Evolutionary conservation across 352 stramenopile genomes (phyloP).

Genomic region (Pythium aphanidermatum): DNA sequence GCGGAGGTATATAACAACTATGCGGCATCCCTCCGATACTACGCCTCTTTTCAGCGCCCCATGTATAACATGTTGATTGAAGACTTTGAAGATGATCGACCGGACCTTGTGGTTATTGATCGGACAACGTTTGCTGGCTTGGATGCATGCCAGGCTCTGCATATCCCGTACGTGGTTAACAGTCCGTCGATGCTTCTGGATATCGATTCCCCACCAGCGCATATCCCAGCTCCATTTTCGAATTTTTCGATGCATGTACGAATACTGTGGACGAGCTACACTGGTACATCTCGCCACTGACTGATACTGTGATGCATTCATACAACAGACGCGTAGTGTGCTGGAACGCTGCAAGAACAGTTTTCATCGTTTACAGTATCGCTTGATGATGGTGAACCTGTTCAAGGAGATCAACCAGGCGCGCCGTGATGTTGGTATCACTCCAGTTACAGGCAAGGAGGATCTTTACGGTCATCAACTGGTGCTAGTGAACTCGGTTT

Average conservation of each 20-base stretch:
- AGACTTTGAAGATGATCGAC: slow-evolving; percentile 56
- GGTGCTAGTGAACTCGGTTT: slow-evolving; percentile 77
- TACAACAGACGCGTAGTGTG: slow-evolving; percentile 70
- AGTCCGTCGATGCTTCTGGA: slow-evolving; percentile 76
- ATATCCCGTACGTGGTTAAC: slow-evolving; percentile 78
- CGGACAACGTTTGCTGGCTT: slow-evolving; percentile 80
- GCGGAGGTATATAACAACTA: slow-evolving; percentile 66
- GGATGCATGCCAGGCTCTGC: slow-evolving; percentile 51
- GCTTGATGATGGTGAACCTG: slow-evolving; percentile 47
- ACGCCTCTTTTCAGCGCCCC: slow-evolving; percentile 71
- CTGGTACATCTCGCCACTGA: slow-evolving; percentile 2
- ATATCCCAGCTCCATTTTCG: slow-evolving; percentile 77
- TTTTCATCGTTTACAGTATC: slow-evolving; percentile 69
- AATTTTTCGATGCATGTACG: slow-evolving; percentile 72
- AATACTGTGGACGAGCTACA: slow-evolving; percentile 9
- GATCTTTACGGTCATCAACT: slow-evolving; percentile 50
- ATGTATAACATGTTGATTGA: slow-evolving; percentile 62
- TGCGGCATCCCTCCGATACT: slow-evolving; percentile 53
- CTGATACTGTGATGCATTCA: no score
- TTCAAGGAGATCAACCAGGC: slow-evolving; percentile 65
- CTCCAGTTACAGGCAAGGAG: slow-evolving; percentile 39
- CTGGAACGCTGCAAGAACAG: slow-evolving; percentile 77
- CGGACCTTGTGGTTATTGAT: slow-evolving; percentile 67
- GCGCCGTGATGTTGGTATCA: slow-evolving; percentile 43
- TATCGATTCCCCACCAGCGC: slow-evolving; percentile 76